Evolutionary conservation across 257 asterid species (phyloP).

Genomic region (Solanum chilense): DNA sequence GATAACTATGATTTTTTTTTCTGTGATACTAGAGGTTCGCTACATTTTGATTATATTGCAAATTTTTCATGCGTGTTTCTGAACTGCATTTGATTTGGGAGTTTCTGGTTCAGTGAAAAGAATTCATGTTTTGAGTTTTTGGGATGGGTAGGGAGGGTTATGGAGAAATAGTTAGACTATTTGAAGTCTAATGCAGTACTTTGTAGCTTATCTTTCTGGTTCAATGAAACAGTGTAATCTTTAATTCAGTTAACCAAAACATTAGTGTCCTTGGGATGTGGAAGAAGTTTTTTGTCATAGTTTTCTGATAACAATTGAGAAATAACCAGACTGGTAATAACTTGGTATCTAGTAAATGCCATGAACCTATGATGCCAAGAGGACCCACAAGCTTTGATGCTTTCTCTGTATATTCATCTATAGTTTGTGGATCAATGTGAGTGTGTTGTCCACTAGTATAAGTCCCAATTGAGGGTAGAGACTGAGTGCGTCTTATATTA

Average conservation of each 20-base stretch:
- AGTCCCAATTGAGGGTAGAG: not conserved
- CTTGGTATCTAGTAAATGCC: not conserved
- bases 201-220: not conserved
- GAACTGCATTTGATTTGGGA: not conserved
- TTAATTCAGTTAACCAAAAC: not conserved
- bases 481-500: not conserved
- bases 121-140: not conserved
- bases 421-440: not conserved
- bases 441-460: not conserved
- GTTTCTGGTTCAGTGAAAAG: not conserved
- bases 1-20: not conserved
- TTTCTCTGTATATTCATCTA: not conserved
- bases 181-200: not conserved
- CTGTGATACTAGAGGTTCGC: not conserved
- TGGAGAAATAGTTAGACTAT: not conserved
- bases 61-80: not conserved
- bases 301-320: not conserved
- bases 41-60: not conserved
- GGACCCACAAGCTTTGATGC: not conserved
- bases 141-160: not conserved
- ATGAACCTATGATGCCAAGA: not conserved
- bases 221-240: not conserved
- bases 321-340: not conserved
- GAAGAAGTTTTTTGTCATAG: not conserved
- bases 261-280: not conserved